Evolutionary conservation across 805 yeast species (phyloP), one percentile per base, ranked within the genome.

Genomic region (Blastobotrys terrestris): DNA sequence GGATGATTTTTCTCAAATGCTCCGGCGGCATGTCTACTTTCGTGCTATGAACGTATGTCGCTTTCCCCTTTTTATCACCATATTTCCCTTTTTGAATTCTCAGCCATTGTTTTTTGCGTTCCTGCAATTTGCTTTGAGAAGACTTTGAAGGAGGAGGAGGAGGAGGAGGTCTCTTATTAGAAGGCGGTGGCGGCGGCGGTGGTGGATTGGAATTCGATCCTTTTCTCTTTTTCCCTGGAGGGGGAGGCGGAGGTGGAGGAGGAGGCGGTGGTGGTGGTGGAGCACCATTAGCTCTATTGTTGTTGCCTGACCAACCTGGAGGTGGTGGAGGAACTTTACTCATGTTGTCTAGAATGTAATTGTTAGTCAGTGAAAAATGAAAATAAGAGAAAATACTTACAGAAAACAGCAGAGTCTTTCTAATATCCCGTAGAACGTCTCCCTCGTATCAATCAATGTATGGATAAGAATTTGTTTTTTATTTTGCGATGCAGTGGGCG

Each of bases 21-120:
- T 91, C 96, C 0, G 96, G 95, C 0, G 97, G 97, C 90, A 91
- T 85, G 58, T 87, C 90, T 1, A 82, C 77, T 63, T 87, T 87
- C 0, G 85, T 76, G 48, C 77, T 81, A 8, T 81, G 80, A 44
- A 72, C 70, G 13, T 84, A 66, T 4, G 68, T 60, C 76, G 39
- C 79, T 73, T 53, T 66, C 60, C 50, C 65, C 55, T 18, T 62
- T 51, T 53, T 59, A 52, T 71, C 73, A 16, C 74, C 68, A 64
- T 76, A 84, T 54, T 86, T 70, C 43, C 64, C 67, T 62, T 84
- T 85, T 59, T 86, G 95, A 1, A 78, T 46, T 51, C 75, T 78
- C 7, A 76, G 70, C 95, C 94, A 87, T 59, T 76, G 74, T 53
- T 74, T 70, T 55, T 79, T 77, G 51, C 79, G 71, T 20, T 67